Conservation (phyloP, 208 protist species). For the Leishmania gerbilli region DNA sequence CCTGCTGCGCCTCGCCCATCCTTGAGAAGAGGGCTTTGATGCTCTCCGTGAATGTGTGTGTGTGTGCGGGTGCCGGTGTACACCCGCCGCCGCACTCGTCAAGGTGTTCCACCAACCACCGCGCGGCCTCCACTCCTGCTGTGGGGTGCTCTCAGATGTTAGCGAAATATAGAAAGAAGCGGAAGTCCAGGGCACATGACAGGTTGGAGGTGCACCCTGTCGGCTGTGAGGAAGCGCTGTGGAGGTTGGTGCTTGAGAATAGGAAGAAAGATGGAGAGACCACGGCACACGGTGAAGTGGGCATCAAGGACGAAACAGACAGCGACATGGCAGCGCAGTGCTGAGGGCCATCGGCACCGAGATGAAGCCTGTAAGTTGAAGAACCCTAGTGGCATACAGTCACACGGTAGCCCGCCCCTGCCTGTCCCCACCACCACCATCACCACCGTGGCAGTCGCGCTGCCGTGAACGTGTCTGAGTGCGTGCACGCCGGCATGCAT, state of each 20-base stretch:
- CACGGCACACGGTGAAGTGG: no score
- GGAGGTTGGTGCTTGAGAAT: background rate
- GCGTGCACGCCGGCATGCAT: background rate
- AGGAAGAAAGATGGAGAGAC: background rate
- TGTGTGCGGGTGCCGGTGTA: constrained; percentile 4
- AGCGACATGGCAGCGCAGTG: background rate
- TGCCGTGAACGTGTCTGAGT: background rate
- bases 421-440: no score
- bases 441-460: background rate
- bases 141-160: background rate
- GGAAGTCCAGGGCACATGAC: background rate
- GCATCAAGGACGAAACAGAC: no score
- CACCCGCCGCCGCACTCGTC: background rate
- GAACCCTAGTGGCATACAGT: background rate
- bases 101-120: background rate
- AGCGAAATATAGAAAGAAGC: background rate
- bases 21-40: background rate
- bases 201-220: background rate
- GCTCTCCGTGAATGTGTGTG: background rate
- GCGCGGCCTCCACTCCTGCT: background rate
- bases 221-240: background rate
- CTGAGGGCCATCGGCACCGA: background rate
- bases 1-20: constrained; percentile 49
- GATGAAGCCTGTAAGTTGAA: background rate
- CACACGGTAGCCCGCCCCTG: background rate